These are phyloP conservation scores for Elsinoe ampelina DNA, from an alignment of 2,329 filamentous ascomycete species.

Conservation along the genomic window DNA sequence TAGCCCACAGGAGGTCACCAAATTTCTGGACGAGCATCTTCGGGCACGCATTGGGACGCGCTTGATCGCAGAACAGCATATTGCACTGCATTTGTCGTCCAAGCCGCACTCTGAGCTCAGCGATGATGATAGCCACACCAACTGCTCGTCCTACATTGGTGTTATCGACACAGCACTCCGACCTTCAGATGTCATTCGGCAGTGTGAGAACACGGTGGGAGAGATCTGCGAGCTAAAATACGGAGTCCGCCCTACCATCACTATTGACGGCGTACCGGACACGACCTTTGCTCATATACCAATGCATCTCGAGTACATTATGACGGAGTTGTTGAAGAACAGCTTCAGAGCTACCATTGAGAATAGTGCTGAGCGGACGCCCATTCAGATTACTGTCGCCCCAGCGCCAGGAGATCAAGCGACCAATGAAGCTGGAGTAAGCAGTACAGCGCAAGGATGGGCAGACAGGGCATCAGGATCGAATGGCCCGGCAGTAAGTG, in stretches of 20 bases:
- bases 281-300: conserved; percentile 91
- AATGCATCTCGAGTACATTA: conserved; percentile 93
- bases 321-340: conserved; percentile 94
- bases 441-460: conserved; percentile 29
- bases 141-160: conserved; percentile 63
- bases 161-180: conserved; percentile 87
- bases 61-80: conserved; percentile 91
- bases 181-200: conserved; percentile 70
- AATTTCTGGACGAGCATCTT: conserved; percentile 87
- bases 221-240: conserved; percentile 97
- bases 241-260: conserved; percentile 69
- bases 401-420: conserved; percentile 47
- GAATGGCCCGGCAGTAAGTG: conserved; percentile 19
- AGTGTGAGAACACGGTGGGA: conserved; percentile 81
- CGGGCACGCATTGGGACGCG: conserved; percentile 89
- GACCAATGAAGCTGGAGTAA: conserved; percentile 21
- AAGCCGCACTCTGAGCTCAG: conserved; percentile 58
- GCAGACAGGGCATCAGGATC: conserved; percentile 26
- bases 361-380: conserved; percentile 65
- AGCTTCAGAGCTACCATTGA: conserved; percentile 91
- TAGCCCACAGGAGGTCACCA: conserved; percentile 68
- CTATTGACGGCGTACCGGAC: conserved; percentile 75
- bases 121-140: conserved; percentile 33
- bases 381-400: conserved; percentile 86
- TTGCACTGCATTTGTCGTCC: conserved; percentile 71